A percentile compares a stretch with the other conserved stretches of the same genome.
These are phyloP conservation scores for Rhodotorula sp. DNA, from an alignment of 1,284 basidiomycete genomes.

Conservation along the genomic window DNA sequence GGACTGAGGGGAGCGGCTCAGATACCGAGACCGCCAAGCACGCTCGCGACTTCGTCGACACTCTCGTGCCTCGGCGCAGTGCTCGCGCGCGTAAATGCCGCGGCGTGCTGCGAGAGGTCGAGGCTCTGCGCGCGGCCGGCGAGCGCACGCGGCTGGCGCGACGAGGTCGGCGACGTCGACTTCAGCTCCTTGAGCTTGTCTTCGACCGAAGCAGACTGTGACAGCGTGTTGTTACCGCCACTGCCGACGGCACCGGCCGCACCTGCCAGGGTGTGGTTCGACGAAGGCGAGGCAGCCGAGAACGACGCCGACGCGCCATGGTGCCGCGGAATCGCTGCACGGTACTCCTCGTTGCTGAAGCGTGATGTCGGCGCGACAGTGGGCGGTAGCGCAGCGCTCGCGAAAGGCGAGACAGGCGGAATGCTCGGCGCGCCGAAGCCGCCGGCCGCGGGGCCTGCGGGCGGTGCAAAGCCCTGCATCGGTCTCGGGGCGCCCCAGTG, in stretches of 20 bases:
- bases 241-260: neutral
- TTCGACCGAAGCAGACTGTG: slow-evolving; percentile 14
- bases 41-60: slow-evolving; percentile 22
- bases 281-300: slow-evolving; percentile 8
- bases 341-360: slow-evolving; percentile 21
- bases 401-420: slow-evolving; percentile 1
- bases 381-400: neutral
- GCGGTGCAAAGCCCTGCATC: slow-evolving; percentile 20
- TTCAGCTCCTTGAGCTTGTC: slow-evolving; percentile 26
- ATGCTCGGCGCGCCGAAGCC: neutral
- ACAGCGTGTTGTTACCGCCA: neutral
- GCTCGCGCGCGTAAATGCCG: slow-evolving; percentile 15
- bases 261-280: neutral
- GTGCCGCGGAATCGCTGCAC: slow-evolving; percentile 8
- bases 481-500: slow-evolving; percentile 27
- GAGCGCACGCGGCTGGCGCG: slow-evolving; percentile 28
- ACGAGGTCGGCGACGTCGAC: neutral
- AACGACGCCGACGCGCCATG: slow-evolving; percentile 26
- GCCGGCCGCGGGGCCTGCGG: too few relatives aligned
- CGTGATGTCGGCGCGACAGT: slow-evolving; percentile 17
- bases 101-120: slow-evolving; percentile 24
- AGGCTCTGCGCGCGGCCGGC: slow-evolving; percentile 29
- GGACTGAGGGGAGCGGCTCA: neutral
- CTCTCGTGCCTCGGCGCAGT: slow-evolving; percentile 24
- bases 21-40: slow-evolving; percentile 16